These are phyloP conservation scores for Botrytis sinoallii DNA, from an alignment of 2,329 filamentous ascomycete genomes.

Conservation along the genomic window DNA sequence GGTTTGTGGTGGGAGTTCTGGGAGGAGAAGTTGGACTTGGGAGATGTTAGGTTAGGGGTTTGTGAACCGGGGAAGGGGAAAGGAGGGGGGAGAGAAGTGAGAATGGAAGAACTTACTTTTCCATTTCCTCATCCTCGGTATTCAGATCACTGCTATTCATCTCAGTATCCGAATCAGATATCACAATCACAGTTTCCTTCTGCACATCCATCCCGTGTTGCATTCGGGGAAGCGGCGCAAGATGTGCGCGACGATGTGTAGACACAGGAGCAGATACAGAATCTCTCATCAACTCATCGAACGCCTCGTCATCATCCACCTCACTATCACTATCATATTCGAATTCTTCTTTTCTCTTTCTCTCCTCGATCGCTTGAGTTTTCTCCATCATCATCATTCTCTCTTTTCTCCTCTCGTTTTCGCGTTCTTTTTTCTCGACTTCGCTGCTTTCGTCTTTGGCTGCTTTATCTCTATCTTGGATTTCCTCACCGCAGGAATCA, in stretches of 20 bases:
- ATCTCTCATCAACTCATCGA: background rate
- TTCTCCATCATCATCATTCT: background rate
- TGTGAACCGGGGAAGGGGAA: background rate
- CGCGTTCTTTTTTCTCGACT: background rate
- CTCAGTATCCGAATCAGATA: constrained; percentile 5
- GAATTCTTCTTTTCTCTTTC: background rate
- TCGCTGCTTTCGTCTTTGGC: constrained; percentile 1
- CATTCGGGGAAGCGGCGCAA: background rate
- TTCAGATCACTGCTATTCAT: background rate
- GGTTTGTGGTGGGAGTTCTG: background rate
- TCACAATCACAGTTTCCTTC: background rate
- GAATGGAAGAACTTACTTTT: background rate
- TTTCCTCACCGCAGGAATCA: constrained; percentile 5
- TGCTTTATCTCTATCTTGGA: background rate
- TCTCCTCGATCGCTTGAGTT: background rate
- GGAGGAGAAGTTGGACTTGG: background rate
- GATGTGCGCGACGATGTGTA: background rate
- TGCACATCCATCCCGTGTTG: background rate
- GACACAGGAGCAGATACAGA: background rate
- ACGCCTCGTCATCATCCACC: constrained; percentile 2
- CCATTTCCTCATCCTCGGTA: background rate
- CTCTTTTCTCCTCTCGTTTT: background rate
- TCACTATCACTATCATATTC: constrained; percentile 19
- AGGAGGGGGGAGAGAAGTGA: background rate
- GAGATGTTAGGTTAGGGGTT: background rate